Evolutionary conservation across 768 basidiomycete genomes (phyloP).

Genomic region (Fibroporia radiculosa): DNA sequence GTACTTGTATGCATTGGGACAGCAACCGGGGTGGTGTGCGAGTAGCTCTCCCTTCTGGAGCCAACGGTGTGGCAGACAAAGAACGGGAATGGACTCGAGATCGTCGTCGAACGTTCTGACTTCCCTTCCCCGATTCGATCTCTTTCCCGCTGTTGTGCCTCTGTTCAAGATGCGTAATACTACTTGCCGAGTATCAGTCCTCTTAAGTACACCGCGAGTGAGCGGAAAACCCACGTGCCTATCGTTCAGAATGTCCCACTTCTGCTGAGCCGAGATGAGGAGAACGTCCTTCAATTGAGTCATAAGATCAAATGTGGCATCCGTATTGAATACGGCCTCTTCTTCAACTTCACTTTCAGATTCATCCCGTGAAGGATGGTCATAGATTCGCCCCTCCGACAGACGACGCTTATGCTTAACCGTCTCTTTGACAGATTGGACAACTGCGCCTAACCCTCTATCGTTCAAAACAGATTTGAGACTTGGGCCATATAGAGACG

Average conservation of each 20-base stretch:
- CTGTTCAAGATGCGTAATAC: slow-evolving; percentile 1
- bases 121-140: no score
- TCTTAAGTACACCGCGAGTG: no score
- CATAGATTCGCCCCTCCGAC: slow-evolving; percentile 14
- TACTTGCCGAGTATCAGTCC: background rate
- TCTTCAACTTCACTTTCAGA: slow-evolving; percentile 30
- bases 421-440: slow-evolving; percentile 37
- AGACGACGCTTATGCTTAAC: slow-evolving; percentile 28
- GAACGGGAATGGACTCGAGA: slow-evolving; percentile 31
- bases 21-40: slow-evolving; percentile 42
- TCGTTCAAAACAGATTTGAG: slow-evolving; percentile 18
- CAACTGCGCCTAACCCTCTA: slow-evolving; percentile 32
- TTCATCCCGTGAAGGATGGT: slow-evolving; percentile 22
- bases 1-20: slow-evolving; percentile 48
- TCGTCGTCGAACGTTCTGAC: slow-evolving; percentile 2
- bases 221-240: slow-evolving; percentile 23
- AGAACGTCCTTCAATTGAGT: slow-evolving; percentile 54
- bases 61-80: slow-evolving; percentile 28
- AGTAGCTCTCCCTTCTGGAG: background rate
- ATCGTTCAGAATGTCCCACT: slow-evolving; percentile 60
- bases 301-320: slow-evolving; percentile 57
- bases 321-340: slow-evolving; percentile 47
- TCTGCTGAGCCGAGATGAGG: slow-evolving; percentile 43
- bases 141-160: slow-evolving; percentile 11
- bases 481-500: slow-evolving; percentile 38